These are phyloP conservation scores for Tricholoma bakamatsutake DNA, from an alignment of 768 basidiomycete species.

Conservation along the genomic window DNA sequence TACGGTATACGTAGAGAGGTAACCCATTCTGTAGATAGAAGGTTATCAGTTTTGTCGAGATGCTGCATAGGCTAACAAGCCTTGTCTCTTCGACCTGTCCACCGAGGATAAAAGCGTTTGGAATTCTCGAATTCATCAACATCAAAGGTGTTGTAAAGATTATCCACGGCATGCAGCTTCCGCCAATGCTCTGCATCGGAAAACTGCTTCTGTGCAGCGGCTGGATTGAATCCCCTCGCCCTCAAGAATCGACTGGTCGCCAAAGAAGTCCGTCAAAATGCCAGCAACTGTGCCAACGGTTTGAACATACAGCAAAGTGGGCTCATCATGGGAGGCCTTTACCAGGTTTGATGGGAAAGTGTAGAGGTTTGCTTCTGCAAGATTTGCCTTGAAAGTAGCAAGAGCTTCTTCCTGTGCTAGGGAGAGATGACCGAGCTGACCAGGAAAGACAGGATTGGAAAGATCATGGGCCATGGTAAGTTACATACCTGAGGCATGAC, in stretches of 20 bases:
- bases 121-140: conserved; percentile 53
- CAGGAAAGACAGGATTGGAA: conserved; percentile 27
- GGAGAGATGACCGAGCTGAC: conserved; percentile 52
- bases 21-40: conserved; percentile 44
- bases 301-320: conserved; percentile 53
- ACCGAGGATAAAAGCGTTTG: conserved; percentile 68
- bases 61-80: conserved; percentile 24
- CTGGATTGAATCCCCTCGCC: conserved; percentile 63
- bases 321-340: conserved; percentile 54
- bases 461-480: background rate
- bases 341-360: conserved; percentile 23
- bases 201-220: conserved; percentile 67
- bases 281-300: background rate
- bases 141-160: conserved; percentile 57
- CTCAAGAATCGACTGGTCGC: conserved; percentile 70
- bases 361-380: conserved; percentile 50
- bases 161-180: conserved; percentile 50
- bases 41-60: background rate
- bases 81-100: conserved; percentile 77
- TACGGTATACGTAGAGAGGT: conserved; percentile 72
- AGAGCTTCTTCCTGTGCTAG: conserved; percentile 43
- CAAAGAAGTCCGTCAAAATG: background rate
- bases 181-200: conserved; percentile 65
- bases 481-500: no score
- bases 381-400: conserved; percentile 44